Base-by-base conservation (phyloP, 1,284 basidiomycete genomes). In the Puccinia triticina region DNA sequence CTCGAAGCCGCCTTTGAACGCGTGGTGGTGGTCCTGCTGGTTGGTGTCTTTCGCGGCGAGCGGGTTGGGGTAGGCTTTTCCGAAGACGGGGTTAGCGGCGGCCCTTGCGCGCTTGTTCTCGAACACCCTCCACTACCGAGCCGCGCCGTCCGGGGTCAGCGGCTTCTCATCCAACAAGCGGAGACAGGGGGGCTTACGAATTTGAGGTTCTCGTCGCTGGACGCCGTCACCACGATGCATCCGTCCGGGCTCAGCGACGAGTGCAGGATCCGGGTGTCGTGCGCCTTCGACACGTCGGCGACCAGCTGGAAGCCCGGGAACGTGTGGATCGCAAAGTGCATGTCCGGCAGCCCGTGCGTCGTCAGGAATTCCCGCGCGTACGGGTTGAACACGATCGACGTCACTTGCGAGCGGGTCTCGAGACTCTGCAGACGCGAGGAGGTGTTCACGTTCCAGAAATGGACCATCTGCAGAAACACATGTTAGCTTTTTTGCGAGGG, bases 181-280 rank as follows among this genome's bases (percentile, higher is more conserved):
- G 11, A 34, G 16, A 29, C 21, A 61, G n/a, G 16, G 16, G 10
- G 46, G 69, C 80, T 64, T 0, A 82, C 80, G 40, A 95, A 94
- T 88, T 97, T 97, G 85, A 98, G 89, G 86, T 95, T 95, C 89
- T 98, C 95, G 86, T 98, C 96, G 0, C 93, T 93, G 0, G 94
- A 94, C 23, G 93, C 94, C 0, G 95, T 97, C 84, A 92, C 93
- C 10, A 98, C 91, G 8, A 94, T 91, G 84, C 95, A 94, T 0
- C 95, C 96, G 23, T 92, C 92, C 1, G 95, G 96, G 75, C 92
- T 91, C 11, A 96, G 87, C n/a, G 92, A 91, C 76, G 92, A 93
- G 86, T 93, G 94, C 59, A 98, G 88, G 73, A 98, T 93, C 0
- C 96, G 89, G 34, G 92, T 91, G 86, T 97, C 95, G 86, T 98